phyloP scores from a whole-genome alignment of 2,329 filamentous ascomycete genomes.

The Neonectria sp. region DNA sequence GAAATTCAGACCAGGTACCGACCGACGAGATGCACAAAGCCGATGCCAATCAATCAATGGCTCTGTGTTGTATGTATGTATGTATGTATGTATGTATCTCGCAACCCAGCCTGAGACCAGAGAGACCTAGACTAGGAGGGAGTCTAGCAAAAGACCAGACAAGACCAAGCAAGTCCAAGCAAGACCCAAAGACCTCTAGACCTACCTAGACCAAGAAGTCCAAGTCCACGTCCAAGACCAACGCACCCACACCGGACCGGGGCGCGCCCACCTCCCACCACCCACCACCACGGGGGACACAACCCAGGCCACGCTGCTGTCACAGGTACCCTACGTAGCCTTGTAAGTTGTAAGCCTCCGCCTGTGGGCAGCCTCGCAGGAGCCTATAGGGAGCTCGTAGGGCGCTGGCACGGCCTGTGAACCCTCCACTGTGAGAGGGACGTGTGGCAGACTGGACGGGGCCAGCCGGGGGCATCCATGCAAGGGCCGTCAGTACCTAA shows the following conservation, averaged over 20 bases:
- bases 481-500: slow-evolving; percentile 22
- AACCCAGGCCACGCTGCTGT: neutral
- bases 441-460: slow-evolving; percentile 30
- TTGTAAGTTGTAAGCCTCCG: slow-evolving; percentile 31
- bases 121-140: too few relatives aligned
- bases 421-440: slow-evolving; percentile 32
- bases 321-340: slow-evolving; percentile 23
- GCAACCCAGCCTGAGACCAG: slow-evolving; percentile 28
- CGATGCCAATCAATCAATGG: slow-evolving; percentile 29
- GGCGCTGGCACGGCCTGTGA: slow-evolving; percentile 21
- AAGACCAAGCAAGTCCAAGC: neutral
- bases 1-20: slow-evolving; percentile 9
- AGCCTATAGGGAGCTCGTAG: slow-evolving; percentile 22
- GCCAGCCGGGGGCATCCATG: slow-evolving; percentile 27
- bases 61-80: slow-evolving; percentile 9
- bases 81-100: slow-evolving; percentile 19
- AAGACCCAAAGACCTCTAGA: neutral
- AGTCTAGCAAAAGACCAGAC: neutral
- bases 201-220: neutral
- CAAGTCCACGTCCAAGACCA: slow-evolving; percentile 7
- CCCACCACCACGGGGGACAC: neutral
- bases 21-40: slow-evolving; percentile 14
- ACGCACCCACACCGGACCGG: slow-evolving; percentile 8
- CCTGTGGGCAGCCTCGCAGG: slow-evolving; percentile 22
- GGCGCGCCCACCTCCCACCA: neutral